phyloP scores from a whole-genome alignment of 495 filamentous ascomycete genomes.

The Collariella sp. region DNA sequence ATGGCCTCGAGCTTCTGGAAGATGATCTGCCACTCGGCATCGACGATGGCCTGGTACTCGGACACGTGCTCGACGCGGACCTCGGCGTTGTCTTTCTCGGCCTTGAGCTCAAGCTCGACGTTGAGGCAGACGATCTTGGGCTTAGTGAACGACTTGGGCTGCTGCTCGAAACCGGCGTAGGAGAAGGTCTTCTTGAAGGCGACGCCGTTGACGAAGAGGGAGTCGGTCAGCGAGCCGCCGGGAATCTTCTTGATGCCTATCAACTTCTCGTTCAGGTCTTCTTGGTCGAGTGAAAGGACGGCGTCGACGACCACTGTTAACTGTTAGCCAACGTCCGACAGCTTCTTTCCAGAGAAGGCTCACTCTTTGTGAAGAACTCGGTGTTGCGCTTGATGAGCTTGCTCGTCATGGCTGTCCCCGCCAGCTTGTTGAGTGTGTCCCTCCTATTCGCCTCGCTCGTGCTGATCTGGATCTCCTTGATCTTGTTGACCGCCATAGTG shows the following conservation, averaged over 20 bases:
- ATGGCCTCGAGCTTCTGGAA: constrained; percentile 96
- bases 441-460: constrained; percentile 78
- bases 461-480: constrained; percentile 92
- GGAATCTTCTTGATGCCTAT: constrained; percentile 98
- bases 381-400: constrained; percentile 98
- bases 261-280: constrained; percentile 93
- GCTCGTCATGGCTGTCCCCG: constrained; percentile 97
- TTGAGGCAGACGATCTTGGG: constrained; percentile 95
- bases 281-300: constrained; percentile 92
- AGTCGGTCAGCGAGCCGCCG: constrained; percentile 92
- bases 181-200: constrained; percentile 99
- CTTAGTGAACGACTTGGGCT: constrained; percentile 89
- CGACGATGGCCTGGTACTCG: constrained; percentile 98
- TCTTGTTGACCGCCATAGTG: constrained; percentile 92
- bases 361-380: constrained; percentile 95
- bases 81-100: constrained; percentile 98
- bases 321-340: not conserved
- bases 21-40: constrained; percentile 99
- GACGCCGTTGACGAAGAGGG: constrained; percentile 94
- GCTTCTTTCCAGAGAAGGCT: not conserved
- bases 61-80: constrained; percentile 96
- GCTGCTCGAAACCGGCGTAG: constrained; percentile 97
- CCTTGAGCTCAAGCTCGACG: constrained; percentile 95
- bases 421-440: constrained; percentile 82
- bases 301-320: constrained; percentile 89